phyloP scores from a whole-genome alignment of 2,329 filamentous ascomycete species.

The Colletotrichum ledebouriae region DNA sequence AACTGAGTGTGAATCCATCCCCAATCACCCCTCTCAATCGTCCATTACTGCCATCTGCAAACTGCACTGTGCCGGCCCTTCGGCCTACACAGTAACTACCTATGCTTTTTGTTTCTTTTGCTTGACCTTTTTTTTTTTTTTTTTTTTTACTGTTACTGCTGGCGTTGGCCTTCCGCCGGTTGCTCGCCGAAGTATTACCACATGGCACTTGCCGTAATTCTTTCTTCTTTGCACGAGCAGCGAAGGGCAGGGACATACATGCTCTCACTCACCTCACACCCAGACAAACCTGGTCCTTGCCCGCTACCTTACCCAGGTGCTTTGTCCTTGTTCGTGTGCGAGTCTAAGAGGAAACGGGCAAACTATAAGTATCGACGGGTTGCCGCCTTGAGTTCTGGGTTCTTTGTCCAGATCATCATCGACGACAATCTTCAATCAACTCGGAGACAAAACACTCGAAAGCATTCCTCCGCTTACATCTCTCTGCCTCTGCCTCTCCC shows the following conservation, averaged over 20 bases:
- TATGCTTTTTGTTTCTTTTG: conserved; percentile 31
- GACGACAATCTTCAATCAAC: conserved; percentile 20
- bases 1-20: conserved; percentile 22
- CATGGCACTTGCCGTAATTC: conserved; percentile 33
- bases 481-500: background rate
- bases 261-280: conserved; percentile 30
- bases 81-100: conserved; percentile 2
- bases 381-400: conserved; percentile 28
- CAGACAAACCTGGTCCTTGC: conserved; percentile 33
- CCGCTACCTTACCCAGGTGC: conserved; percentile 26
- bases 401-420: conserved; percentile 29
- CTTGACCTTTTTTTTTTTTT: conserved; percentile 10
- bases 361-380: conserved; percentile 41
- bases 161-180: conserved; percentile 39
- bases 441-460: conserved; percentile 9
- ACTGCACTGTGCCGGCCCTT: conserved; percentile 38
- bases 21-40: conserved; percentile 18
- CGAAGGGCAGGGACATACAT: conserved; percentile 31
- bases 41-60: conserved; percentile 20
- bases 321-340: conserved; percentile 35
- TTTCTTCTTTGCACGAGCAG: conserved; percentile 42
- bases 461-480: conserved; percentile 12
- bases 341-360: conserved; percentile 27
- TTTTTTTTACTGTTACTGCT: conserved; percentile 14
- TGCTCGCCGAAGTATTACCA: conserved; percentile 39